A percentile compares a stretch with the other conserved stretches of the same genome.
These are phyloP conservation scores for Bipolaris cookei DNA, from an alignment of 2,329 filamentous ascomycete genomes.

Conservation along the genomic window DNA sequence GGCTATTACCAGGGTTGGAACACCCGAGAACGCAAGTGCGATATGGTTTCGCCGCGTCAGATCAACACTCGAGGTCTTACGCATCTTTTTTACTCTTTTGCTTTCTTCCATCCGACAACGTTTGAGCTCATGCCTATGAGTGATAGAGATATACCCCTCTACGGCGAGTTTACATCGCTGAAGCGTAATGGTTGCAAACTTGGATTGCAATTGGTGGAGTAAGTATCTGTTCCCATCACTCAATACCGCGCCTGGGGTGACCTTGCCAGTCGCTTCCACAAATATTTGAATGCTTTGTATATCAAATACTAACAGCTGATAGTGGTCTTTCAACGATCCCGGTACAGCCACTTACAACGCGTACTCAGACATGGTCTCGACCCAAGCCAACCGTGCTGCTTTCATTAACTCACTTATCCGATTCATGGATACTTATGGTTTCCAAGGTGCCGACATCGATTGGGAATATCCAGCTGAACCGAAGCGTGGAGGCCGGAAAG, in stretches of 20 bases:
- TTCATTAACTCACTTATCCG: constrained; percentile 29
- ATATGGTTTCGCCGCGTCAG: constrained; percentile 19
- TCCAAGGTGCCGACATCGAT: constrained; percentile 55
- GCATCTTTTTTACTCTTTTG: constrained; percentile 45
- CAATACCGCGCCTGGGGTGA: no score
- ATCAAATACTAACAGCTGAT: no score
- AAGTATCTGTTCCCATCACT: not conserved
- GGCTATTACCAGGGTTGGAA: constrained; percentile 15
- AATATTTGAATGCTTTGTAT: no score
- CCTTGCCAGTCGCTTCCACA: no score
- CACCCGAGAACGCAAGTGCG: constrained; percentile 8
- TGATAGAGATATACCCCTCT: constrained; percentile 24
- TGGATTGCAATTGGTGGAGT: constrained; percentile 52
- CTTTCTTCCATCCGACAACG: constrained; percentile 25
- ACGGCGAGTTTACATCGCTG: constrained; percentile 40
- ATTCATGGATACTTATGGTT: constrained; percentile 52
- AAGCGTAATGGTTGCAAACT: constrained; percentile 45
- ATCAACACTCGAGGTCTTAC: constrained; percentile 46
- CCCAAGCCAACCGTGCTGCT: not conserved
- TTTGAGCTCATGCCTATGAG: constrained; percentile 34
- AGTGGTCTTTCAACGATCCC: constrained; percentile 51
- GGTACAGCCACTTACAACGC: constrained; percentile 29
- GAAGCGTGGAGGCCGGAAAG: constrained; percentile 47
- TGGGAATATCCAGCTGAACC: constrained; percentile 49
- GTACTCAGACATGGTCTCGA: constrained; percentile 40